These are phyloP conservation scores for Claviceps quebecensis DNA, from an alignment of 2,329 filamentous ascomycete species.

Conservation along the genomic window DNA sequence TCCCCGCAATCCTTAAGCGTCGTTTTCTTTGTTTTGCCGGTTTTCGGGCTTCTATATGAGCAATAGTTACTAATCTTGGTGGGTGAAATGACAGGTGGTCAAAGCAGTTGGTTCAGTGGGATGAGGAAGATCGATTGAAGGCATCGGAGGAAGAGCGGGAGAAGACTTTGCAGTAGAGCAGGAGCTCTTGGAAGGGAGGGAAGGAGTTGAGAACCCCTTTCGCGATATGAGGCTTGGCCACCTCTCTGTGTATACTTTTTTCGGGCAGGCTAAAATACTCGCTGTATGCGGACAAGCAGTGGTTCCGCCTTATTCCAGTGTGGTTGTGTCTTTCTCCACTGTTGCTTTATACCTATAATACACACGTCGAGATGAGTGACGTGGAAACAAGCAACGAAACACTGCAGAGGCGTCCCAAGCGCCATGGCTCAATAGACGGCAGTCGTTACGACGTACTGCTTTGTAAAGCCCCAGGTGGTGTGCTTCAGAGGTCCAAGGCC, in stretches of 20 bases:
- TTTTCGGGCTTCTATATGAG: not conserved
- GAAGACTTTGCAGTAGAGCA: slow-evolving; percentile 15
- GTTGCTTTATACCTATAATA: no score
- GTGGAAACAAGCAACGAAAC: no score
- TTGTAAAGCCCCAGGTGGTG: no score
- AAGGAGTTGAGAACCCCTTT: not conserved
- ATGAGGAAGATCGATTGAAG: slow-evolving; percentile 26
- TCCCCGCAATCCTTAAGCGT: no score
- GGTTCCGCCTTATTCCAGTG: not conserved
- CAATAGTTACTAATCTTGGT: not conserved
- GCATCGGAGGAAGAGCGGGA: slow-evolving; percentile 18
- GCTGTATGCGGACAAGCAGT: not conserved
- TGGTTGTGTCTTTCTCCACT: no score
- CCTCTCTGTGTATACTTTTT: slow-evolving; percentile 7
- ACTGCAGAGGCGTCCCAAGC: no score
- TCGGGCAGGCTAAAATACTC: not conserved
- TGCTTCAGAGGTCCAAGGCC: no score
- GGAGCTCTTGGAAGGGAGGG: not conserved
- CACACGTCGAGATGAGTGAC: no score
- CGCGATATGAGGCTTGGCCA: not conserved
- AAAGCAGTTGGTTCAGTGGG: slow-evolving; percentile 30
- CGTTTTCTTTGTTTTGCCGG: no score
- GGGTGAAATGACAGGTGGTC: slow-evolving; percentile 24
- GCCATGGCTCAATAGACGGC: no score
- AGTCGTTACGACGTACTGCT: no score